These are phyloP conservation scores for Entomortierella parvispora DNA, from an alignment of 192 early-diverging fungal species.

Conservation along the genomic window DNA sequence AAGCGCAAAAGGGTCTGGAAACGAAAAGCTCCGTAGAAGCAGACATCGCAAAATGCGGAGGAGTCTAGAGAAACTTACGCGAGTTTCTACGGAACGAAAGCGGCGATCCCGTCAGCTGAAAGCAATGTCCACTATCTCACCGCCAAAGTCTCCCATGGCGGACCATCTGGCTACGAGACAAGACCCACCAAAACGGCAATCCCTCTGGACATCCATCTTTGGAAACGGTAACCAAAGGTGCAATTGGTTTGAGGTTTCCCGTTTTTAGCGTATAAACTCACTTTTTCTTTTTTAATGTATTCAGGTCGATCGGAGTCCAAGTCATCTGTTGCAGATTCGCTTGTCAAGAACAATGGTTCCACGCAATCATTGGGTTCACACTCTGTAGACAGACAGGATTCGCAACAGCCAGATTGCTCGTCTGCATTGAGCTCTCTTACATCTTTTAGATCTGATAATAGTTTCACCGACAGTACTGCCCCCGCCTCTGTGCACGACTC, in stretches of 20 bases:
- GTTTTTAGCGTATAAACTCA: too few species aligned
- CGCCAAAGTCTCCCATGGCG: neutral
- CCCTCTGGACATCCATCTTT: conserved; percentile 46
- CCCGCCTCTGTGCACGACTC: neutral
- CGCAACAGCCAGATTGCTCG: neutral
- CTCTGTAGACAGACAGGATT: neutral
- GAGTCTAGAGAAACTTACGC: conserved; percentile 41
- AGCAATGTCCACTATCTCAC: conserved; percentile 15
- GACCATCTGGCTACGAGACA: neutral
- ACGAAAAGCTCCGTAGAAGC: conserved; percentile 3
- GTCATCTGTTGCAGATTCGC: conserved; percentile 16
- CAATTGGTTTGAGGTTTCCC: too few species aligned
- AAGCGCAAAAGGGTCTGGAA: neutral
- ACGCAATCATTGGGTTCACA: conserved; percentile 25
- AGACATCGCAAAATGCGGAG: conserved; percentile 32
- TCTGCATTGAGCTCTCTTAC: conserved; percentile 6
- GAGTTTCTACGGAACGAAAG: conserved; percentile 32
- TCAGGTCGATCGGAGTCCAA: conserved; percentile 17
- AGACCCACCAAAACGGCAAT: conserved; percentile 33
- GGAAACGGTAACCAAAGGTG: too few species aligned
- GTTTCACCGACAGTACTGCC: neutral
- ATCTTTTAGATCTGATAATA: conserved; percentile 14
- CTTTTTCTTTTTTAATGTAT: neutral
- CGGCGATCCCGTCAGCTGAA: conserved; percentile 36
- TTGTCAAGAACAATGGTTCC: conserved; percentile 25